phyloP scores from a whole-genome alignment of 345 rosid genomes.

The Salix brachista region DNA sequence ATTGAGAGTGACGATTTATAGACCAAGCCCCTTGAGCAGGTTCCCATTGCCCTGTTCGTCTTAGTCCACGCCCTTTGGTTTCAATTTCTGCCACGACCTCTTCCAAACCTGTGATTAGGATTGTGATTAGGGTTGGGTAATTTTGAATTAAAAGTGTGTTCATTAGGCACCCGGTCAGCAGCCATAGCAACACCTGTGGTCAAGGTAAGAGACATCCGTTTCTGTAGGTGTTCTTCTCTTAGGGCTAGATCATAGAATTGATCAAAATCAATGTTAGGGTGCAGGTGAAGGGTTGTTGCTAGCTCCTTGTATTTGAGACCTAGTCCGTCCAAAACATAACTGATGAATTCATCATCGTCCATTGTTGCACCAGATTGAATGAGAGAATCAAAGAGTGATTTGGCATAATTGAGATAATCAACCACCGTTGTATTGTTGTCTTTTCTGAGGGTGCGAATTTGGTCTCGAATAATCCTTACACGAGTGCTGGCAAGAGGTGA shows the following conservation, averaged over 20 bases:
- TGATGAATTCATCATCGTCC: not conserved
- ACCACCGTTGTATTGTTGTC: not conserved
- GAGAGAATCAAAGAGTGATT: no score
- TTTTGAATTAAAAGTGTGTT: fast-evolving
- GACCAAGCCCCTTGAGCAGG: not conserved
- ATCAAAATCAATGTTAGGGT: not conserved
- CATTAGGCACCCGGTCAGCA: fast-evolving
- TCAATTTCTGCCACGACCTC: not conserved
- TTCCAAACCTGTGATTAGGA: not conserved
- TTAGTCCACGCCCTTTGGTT: not conserved
- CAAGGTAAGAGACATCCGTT: not conserved
- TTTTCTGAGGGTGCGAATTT: not conserved
- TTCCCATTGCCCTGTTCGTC: not conserved
- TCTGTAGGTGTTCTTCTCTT: not conserved
- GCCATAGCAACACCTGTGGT: not conserved
- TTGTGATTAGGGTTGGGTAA: not conserved
- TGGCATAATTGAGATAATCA: not conserved
- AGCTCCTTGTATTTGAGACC: not conserved
- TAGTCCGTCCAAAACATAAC: not conserved
- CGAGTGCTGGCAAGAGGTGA: not conserved
- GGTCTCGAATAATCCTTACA: not conserved
- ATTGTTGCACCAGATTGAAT: not conserved
- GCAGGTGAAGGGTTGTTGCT: not conserved
- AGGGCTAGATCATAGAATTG: not conserved
- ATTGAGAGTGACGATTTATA: not conserved